Percentiles rank a stretch among this genome's conserved stretches.
Conservation (phyloP, 495 filamentous ascomycete species). For the Penicillium ucsense region DNA sequence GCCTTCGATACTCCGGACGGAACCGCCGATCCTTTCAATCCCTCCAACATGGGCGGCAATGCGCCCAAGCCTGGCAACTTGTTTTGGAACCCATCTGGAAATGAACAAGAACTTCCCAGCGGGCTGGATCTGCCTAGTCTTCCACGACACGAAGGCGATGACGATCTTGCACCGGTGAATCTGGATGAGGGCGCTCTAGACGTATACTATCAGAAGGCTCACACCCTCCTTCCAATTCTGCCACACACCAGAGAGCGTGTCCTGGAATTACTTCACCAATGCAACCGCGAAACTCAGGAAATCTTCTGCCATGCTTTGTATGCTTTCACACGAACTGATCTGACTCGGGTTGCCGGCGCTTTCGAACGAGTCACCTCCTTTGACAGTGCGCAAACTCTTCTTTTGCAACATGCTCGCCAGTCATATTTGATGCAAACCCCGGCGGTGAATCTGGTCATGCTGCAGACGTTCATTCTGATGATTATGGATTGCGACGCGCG, state of each 20-base stretch:
- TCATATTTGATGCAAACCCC: constrained; percentile 28
- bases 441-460: constrained; percentile 31
- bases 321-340: constrained; percentile 31
- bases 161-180: constrained; percentile 30
- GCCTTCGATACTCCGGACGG: constrained; percentile 27
- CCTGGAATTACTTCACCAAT: constrained; percentile 49
- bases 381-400: constrained; percentile 35
- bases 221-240: constrained; percentile 66
- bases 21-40: constrained; percentile 37
- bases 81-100: constrained; percentile 28
- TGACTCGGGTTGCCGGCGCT: constrained; percentile 23
- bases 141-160: constrained; percentile 26
- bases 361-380: constrained; percentile 35
- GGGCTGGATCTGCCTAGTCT: constrained; percentile 30
- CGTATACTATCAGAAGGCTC: constrained; percentile 55
- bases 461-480: constrained; percentile 36
- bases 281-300: constrained; percentile 51
- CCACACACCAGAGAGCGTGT: constrained; percentile 55
- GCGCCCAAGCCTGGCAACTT: constrained; percentile 29
- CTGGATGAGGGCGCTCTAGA: constrained; percentile 38
- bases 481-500: constrained; percentile 36
- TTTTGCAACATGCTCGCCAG: constrained; percentile 46
- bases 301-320: constrained; percentile 65
- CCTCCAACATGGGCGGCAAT: constrained; percentile 17
- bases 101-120: constrained; percentile 27